Conservation (phyloP, 2,329 filamentous ascomycete species). For the Elsinoe necatrix region DNA sequence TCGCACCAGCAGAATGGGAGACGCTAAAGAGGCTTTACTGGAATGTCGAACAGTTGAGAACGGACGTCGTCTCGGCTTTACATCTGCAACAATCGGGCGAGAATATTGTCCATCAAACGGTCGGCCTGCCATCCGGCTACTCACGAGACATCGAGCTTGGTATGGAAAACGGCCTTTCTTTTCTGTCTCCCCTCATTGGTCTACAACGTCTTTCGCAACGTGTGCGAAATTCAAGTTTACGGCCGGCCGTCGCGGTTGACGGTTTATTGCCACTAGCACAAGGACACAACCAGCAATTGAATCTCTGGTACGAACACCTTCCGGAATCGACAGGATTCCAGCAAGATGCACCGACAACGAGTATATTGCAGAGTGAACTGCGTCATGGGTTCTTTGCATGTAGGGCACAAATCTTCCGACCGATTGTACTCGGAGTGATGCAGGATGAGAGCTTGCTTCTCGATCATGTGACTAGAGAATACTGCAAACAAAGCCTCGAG, state of each 20-base stretch:
- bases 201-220: constrained; percentile 57
- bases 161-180: constrained; percentile 73
- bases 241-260: constrained; percentile 38
- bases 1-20: constrained; percentile 63
- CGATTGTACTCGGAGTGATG: constrained; percentile 71
- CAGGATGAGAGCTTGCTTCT: constrained; percentile 66
- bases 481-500: constrained; percentile 73
- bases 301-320: constrained; percentile 76
- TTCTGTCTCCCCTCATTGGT: constrained; percentile 76
- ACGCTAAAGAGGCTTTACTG: constrained; percentile 72
- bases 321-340: constrained; percentile 69
- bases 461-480: constrained; percentile 65
- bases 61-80: constrained; percentile 61
- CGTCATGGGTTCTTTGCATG: constrained; percentile 76
- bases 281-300: constrained; percentile 73
- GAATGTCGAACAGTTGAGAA: constrained; percentile 75
- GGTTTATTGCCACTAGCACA: constrained; percentile 64
- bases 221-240: constrained; percentile 17
- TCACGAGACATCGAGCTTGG: constrained; percentile 77
- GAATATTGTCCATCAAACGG: neutral
- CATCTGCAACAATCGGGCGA: neutral
- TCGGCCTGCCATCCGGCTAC: constrained; percentile 36
- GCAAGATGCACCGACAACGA: constrained; percentile 58
- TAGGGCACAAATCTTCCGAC: constrained; percentile 76
- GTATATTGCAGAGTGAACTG: constrained; percentile 71